Conservation (phyloP, 2,329 filamentous ascomycete species). For the Neodidymelliopsis sp. region DNA sequence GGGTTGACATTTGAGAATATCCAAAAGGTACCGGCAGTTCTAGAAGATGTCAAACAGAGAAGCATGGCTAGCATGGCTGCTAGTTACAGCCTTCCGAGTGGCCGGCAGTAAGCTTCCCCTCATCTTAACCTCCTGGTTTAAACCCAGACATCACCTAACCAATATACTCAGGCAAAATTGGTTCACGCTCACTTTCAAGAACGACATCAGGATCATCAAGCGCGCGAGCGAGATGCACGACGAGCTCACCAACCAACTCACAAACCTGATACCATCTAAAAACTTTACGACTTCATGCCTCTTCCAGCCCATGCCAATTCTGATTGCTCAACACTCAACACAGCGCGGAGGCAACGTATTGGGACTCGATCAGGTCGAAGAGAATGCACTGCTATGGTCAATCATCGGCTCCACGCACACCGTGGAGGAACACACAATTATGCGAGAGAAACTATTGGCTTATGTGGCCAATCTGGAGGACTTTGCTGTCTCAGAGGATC, state of each 20-base stretch:
- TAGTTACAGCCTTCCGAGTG: conserved; percentile 10
- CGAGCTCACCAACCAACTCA: conserved; percentile 43
- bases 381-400: conserved; percentile 25
- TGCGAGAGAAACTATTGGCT: conserved; percentile 5
- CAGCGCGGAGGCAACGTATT: conserved; percentile 17
- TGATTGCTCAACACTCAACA: conserved; percentile 9
- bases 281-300: conserved; percentile 16
- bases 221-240: conserved; percentile 50
- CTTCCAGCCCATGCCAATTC: conserved; percentile 21
- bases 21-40: conserved; percentile 12
- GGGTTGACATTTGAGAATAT: conserved; percentile 7
- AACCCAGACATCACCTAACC: not conserved
- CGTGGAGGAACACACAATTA: conserved; percentile 25
- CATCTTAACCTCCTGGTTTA: not conserved
- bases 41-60: conserved; percentile 20
- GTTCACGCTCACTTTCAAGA: conserved; percentile 35
- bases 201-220: conserved; percentile 41
- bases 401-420: conserved; percentile 10
- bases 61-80: conserved; percentile 20
- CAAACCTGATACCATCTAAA: conserved; percentile 3
- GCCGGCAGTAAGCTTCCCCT: conserved; percentile 8
- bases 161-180: conserved; percentile 17
- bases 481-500: conserved; percentile 25
- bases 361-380: conserved; percentile 24
- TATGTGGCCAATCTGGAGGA: conserved; percentile 19